Evolutionary conservation across 106 monocot genomes (phyloP).

Genomic region (Apostasia ramifera): DNA sequence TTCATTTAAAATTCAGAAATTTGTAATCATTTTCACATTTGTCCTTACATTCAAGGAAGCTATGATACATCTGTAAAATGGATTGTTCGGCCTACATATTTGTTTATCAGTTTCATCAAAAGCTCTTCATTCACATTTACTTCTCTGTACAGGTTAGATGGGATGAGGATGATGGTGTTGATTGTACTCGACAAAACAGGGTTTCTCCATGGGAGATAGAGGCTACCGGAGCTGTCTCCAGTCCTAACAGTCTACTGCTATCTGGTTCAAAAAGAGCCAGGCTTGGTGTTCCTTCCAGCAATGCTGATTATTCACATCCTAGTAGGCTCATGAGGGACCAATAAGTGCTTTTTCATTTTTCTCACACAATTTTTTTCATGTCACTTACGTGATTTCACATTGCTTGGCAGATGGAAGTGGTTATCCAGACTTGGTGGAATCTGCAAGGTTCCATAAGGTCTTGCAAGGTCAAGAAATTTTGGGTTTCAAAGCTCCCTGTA

Average conservation of each 20-base stretch:
- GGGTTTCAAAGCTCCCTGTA: constrained; percentile 34
- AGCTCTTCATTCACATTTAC: too few relatives aligned
- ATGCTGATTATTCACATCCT: constrained; percentile 35
- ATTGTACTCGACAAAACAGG: constrained; percentile 31
- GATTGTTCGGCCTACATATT: too few relatives aligned
- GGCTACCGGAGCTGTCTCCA: constrained; percentile 37
- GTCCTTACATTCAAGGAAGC: too few relatives aligned
- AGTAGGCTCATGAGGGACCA: constrained; percentile 25
- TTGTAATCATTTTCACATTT: too few relatives aligned
- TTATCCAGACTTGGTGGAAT: constrained; percentile 45
- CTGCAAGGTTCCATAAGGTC: constrained; percentile 71
- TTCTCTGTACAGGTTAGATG: constrained; percentile 44
- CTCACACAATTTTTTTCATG: background rate
- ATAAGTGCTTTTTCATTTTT: background rate
- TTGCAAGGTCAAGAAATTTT: constrained; percentile 91
- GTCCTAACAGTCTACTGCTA: constrained; percentile 19
- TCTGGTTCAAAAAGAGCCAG: constrained; percentile 50
- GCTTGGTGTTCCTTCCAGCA: constrained; percentile 18
- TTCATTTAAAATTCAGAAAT: too few relatives aligned
- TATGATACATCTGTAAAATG: too few relatives aligned
- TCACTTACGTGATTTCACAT: background rate
- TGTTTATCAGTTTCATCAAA: too few relatives aligned
- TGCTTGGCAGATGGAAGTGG: constrained; percentile 23
- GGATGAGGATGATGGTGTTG: constrained; percentile 70
- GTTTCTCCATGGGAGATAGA: constrained; percentile 84